A percentile compares a stretch with the other conserved stretches of the same genome.
Conservation (phyloP, 768 basidiomycete species). For the Pluteus cervinus region DNA sequence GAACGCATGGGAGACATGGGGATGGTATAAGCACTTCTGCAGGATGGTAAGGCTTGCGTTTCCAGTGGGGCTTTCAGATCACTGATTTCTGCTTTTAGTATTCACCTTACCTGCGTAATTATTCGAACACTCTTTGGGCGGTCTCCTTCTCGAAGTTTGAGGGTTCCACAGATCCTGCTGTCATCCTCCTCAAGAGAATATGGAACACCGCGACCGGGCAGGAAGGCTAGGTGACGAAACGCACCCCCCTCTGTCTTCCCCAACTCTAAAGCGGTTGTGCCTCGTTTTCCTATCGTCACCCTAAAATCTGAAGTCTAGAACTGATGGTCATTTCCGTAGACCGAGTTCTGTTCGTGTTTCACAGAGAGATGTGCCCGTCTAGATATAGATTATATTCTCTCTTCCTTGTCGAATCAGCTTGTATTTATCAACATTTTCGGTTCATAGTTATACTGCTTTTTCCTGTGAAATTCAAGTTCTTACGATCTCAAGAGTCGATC, state of each 20-base stretch:
- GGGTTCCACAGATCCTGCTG: conserved; percentile 49
- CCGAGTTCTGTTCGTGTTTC: too few species aligned
- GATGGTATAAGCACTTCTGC: conserved; percentile 89
- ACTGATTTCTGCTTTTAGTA: conserved; percentile 41
- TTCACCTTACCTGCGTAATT: conserved; percentile 72
- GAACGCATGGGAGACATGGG: conserved; percentile 84
- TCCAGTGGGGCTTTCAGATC: neutral
- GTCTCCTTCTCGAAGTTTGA: conserved; percentile 67
- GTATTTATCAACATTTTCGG: too few species aligned
- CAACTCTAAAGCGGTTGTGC: too few species aligned
- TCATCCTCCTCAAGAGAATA: conserved; percentile 52
- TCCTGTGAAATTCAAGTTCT: too few species aligned
- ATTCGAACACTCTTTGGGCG: conserved; percentile 61
- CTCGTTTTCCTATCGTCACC: too few species aligned
- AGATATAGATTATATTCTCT: too few species aligned
- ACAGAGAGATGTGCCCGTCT: too few species aligned
- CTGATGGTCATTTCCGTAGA: too few species aligned
- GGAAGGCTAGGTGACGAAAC: conserved; percentile 18
- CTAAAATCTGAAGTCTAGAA: too few species aligned
- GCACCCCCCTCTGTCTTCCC: conserved; percentile 1
- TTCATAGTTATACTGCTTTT: too few species aligned
- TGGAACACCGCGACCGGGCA: conserved; percentile 72
- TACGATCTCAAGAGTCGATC: too few species aligned
- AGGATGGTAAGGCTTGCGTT: conserved; percentile 49
- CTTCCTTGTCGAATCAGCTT: too few species aligned